Percentiles rank a stretch among this genome's conserved stretches.
These are phyloP conservation scores for Cyamopsis tetragonoloba DNA, from an alignment of 306 rosid genomes.

Conservation along the genomic window DNA sequence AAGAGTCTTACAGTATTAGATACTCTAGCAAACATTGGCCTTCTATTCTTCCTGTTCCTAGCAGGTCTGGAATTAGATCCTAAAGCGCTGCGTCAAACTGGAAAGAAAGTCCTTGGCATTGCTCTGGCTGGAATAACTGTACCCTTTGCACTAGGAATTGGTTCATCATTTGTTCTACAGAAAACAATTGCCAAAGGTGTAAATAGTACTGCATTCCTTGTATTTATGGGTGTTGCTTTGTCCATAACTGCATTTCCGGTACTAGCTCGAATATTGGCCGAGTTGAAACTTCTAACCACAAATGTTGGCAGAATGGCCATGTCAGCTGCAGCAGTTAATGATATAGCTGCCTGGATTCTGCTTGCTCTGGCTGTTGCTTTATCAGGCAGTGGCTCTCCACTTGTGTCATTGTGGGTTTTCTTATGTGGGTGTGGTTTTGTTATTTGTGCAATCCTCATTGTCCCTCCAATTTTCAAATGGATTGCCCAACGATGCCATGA, in stretches of 20 bases:
- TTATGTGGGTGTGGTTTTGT: constrained; percentile 61
- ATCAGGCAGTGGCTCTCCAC: constrained; percentile 58
- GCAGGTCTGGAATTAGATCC: constrained; percentile 78
- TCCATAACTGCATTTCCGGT: constrained; percentile 94
- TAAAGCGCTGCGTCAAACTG: constrained; percentile 58
- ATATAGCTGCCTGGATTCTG: constrained; percentile 87
- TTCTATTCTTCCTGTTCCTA: constrained; percentile 74
- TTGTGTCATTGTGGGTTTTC: constrained; percentile 75
- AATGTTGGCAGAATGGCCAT: constrained; percentile 71
- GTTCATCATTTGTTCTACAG: constrained; percentile 60
- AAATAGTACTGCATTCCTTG: constrained; percentile 49
- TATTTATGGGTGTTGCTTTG: constrained; percentile 90
- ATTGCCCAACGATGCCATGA: constrained; percentile 55
- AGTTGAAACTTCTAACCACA: constrained; percentile 86
- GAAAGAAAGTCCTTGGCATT: constrained; percentile 59
- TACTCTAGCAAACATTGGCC: constrained; percentile 86
- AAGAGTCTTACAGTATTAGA: constrained; percentile 75
- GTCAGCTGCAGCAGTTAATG: constrained; percentile 96
- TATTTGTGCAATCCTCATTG: constrained; percentile 30
- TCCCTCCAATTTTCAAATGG: constrained; percentile 68
- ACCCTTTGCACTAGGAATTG: constrained; percentile 79
- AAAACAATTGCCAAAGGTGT: constrained; percentile 66
- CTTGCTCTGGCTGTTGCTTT: constrained; percentile 87
- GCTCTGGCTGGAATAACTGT: constrained; percentile 72
- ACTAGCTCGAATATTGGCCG: constrained; percentile 82